These are phyloP conservation scores for Fallopia convolvulus DNA, from an alignment of 148 eudicot species.

Conservation along the genomic window DNA sequence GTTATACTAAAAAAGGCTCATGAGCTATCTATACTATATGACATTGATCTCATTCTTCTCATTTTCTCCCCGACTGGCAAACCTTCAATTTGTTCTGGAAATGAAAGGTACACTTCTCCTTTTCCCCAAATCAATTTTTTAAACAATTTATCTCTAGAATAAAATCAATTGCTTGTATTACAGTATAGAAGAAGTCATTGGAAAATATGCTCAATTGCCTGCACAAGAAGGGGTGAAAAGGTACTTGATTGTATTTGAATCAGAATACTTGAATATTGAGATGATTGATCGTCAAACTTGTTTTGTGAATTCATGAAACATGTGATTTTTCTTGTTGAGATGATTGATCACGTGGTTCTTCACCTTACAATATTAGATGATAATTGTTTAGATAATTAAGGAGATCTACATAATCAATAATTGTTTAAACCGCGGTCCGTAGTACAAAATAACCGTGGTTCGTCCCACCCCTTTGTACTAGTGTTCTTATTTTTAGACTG, in stretches of 20 bases:
- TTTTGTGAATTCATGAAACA: no score
- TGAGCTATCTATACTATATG: constrained; percentile 31
- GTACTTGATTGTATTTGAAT: constrained; percentile 8
- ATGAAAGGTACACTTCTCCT: not conserved
- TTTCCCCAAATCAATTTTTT: not conserved
- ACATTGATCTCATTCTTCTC: constrained; percentile 29
- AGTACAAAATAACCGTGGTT: no score
- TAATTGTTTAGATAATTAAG: no score
- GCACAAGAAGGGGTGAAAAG: constrained; percentile 35
- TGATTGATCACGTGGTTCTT: no score
- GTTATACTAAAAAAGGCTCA: constrained; percentile 35
- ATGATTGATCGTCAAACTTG: no score
- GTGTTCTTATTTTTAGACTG: not conserved
- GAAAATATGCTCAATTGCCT: constrained; percentile 27
- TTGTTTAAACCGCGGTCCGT: no score
- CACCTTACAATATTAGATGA: no score
- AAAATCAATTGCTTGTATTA: no score
- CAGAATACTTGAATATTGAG: not conserved
- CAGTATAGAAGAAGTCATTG: constrained; percentile 31
- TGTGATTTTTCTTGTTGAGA: no score
- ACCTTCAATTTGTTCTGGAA: constrained; percentile 10
- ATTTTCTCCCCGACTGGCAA: constrained; percentile 38
- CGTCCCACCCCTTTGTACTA: no score
- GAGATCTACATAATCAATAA: no score
- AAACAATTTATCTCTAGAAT: not conserved